Base-by-base conservation (phyloP, 495 filamentous ascomycete species). In the Patellaria atrata region DNA sequence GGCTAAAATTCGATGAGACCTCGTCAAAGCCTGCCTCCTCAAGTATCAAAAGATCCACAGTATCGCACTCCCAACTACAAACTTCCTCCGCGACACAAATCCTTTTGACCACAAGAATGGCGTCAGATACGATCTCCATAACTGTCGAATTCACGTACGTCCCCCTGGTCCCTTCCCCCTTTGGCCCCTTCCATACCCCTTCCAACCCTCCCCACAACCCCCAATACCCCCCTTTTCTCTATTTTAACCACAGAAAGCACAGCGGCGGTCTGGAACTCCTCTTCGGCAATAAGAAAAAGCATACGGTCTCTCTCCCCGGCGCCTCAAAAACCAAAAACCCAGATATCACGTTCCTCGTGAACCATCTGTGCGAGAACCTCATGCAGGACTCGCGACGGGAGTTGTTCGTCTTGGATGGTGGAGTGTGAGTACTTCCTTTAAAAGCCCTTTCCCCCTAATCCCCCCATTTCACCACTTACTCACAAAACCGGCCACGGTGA, bases 221-320 rank as follows among this genome's bases (percentile, higher is more conserved):
- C 22, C 27, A 9, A 14, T 32, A 37, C n/a, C n/a, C n/a, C n/a
- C n/a, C n/a, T n/a, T n/a, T n/a, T n/a, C n/a, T n/a, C n/a, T n/a
- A n/a, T n/a, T n/a, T n/a, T n/a, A n/a, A n/a, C n/a, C n/a, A n/a
- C n/a, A n/a, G n/a, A n/a, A n/a, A n/a, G n/a, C n/a, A n/a, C n/a
- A 93, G 89, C 42, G 89, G 89, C 31, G 89, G 89, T 13, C 73
- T 97, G n/a, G 89, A 97, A 56, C 76, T 92, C 55, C 71, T 97
- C 36, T 97, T 97, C 55, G 71, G 75, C 13, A 82, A 94, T 50
- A 61, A 81, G 52, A 69, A 72, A 29, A 77, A 73, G 38, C 79
- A 86, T 48, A 56, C 60, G 1, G 45, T 97, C 27, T 60, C 67
- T 11, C 43, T 96, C 17, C 81, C 89, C 20, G 58, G n/a, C n/a